A percentile compares a stretch with the other conserved stretches of the same genome.
These are phyloP conservation scores for Candida mesenterica DNA, from an alignment of 1,139 yeast genomes.

Conservation along the genomic window DNA sequence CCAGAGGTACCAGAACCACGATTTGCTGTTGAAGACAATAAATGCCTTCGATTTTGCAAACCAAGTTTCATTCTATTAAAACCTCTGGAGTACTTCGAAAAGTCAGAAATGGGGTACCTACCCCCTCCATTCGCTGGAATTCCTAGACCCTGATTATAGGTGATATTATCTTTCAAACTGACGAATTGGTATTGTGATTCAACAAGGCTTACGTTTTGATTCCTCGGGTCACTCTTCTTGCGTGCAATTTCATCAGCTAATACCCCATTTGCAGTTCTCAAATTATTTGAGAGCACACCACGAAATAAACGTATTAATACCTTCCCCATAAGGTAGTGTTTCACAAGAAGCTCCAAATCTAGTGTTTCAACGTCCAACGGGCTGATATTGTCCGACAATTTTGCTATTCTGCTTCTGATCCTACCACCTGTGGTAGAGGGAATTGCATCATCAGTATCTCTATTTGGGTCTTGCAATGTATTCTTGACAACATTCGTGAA, in stretches of 20 bases:
- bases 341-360: slow-evolving; percentile 38
- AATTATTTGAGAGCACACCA: slow-evolving; percentile 18
- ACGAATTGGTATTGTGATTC: slow-evolving; percentile 28
- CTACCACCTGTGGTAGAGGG: slow-evolving; percentile 26
- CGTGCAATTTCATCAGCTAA: slow-evolving; percentile 5
- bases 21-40: slow-evolving; percentile 10
- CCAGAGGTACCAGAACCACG: slow-evolving; percentile 1
- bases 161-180: slow-evolving; percentile 38
- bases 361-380: slow-evolving; percentile 46
- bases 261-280: slow-evolving; percentile 2
- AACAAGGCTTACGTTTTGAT: neutral
- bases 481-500: slow-evolving; percentile 66
- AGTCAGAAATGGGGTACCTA: slow-evolving; percentile 16
- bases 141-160: slow-evolving; percentile 20
- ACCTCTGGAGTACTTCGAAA: slow-evolving; percentile 34
- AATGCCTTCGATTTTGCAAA: slow-evolving; percentile 24
- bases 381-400: slow-evolving; percentile 34
- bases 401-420: slow-evolving; percentile 36
- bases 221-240: slow-evolving; percentile 1
- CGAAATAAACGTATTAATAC: slow-evolving; percentile 36
- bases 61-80: slow-evolving; percentile 39
- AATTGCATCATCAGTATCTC: slow-evolving; percentile 25
- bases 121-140: slow-evolving; percentile 2
- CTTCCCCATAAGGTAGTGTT: slow-evolving; percentile 34
- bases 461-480: slow-evolving; percentile 65